A percentile compares a stretch with the other conserved stretches of the same genome.
phyloP scores from a whole-genome alignment of 2,329 filamentous ascomycete genomes.

The Penicillium aurantiogriseum region DNA sequence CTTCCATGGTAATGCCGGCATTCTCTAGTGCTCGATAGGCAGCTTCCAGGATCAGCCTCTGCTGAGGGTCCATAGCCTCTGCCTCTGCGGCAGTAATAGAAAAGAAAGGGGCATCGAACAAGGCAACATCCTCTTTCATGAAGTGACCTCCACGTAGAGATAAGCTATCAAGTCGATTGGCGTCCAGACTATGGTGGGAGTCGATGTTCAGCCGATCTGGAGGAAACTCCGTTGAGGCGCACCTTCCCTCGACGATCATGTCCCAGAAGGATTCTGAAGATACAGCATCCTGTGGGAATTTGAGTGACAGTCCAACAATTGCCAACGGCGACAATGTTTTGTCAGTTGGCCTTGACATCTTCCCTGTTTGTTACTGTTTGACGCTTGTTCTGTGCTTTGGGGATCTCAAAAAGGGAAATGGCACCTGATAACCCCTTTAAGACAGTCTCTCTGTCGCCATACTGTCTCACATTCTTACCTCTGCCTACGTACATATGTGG shows the following conservation, averaged over 20 bases:
- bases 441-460: neutral
- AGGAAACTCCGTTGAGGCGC: slow-evolving; percentile 23
- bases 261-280: slow-evolving; percentile 23
- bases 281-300: slow-evolving; percentile 22
- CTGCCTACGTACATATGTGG: neutral
- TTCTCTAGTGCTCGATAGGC: slow-evolving; percentile 30
- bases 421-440: neutral
- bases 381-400: neutral
- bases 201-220: slow-evolving; percentile 26
- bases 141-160: slow-evolving; percentile 19
- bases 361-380: neutral
- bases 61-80: slow-evolving; percentile 33
- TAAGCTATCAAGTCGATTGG: slow-evolving; percentile 13
- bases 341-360: neutral
- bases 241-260: slow-evolving; percentile 20
- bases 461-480: neutral
- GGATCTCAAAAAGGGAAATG: neutral
- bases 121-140: slow-evolving; percentile 23
- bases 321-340: slow-evolving; percentile 17
- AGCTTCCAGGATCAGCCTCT: slow-evolving; percentile 31
- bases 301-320: slow-evolving; percentile 22
- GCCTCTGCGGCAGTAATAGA: slow-evolving; percentile 26
- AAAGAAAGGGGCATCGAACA: slow-evolving; percentile 37
- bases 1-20: slow-evolving; percentile 29
- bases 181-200: slow-evolving; percentile 22